Percentiles rank a stretch among this genome's conserved stretches.
These are phyloP conservation scores for Fusarium udum DNA, from an alignment of 2,329 filamentous ascomycete species.

Conservation along the genomic window DNA sequence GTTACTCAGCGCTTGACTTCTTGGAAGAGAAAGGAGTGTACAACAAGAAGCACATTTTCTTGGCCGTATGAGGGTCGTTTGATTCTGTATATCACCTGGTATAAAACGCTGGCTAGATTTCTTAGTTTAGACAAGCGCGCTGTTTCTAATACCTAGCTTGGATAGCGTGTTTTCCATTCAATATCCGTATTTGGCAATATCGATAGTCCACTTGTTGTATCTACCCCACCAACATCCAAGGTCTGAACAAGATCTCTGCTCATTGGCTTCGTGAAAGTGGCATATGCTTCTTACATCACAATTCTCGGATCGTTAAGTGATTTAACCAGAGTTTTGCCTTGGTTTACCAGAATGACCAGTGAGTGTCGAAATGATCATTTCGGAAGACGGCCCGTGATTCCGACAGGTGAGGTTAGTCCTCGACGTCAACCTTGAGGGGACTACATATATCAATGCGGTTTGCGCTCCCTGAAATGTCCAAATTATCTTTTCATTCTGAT, in stretches of 20 bases:
- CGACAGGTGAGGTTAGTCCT: background rate
- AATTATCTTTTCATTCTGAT: no score
- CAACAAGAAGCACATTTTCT: background rate
- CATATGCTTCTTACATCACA: background rate
- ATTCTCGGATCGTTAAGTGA: accelerated
- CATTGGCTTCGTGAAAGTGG: background rate
- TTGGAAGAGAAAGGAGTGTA: background rate
- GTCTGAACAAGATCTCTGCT: accelerated
- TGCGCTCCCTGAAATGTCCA: background rate
- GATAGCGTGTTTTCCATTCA: background rate
- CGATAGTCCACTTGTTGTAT: background rate
- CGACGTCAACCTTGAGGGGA: background rate
- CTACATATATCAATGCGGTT: background rate
- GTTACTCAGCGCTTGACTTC: no score
- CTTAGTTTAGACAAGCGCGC: background rate
- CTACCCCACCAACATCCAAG: background rate
- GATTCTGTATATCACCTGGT: background rate
- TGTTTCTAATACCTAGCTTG: background rate
- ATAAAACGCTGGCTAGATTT: background rate
- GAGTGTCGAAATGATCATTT: accelerated
- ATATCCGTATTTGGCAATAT: background rate
- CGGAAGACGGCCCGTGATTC: background rate
- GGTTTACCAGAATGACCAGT: background rate
- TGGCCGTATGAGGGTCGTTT: background rate
- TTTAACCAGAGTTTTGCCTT: slow-evolving; percentile 2